These are phyloP conservation scores for Chlorella sorokiniana DNA, from an alignment of 139 green algal genomes.

Conservation along the genomic window DNA sequence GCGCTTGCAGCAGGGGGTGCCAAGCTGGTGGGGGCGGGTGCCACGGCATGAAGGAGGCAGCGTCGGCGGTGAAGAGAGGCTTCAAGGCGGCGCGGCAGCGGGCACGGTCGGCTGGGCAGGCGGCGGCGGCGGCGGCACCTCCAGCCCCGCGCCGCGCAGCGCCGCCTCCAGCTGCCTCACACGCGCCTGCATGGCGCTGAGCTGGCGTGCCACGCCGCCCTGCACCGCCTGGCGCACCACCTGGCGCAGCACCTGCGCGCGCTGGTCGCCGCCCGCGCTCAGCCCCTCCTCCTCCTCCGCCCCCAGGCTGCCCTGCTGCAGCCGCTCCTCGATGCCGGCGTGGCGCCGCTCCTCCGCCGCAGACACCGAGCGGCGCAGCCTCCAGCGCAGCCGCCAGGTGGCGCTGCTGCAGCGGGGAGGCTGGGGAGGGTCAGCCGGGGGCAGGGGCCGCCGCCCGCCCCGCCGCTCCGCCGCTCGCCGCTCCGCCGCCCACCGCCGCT, in stretches of 20 bases:
- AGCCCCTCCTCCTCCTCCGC: background rate
- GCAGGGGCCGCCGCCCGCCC: too few relatives aligned
- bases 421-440: background rate
- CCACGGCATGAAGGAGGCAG: background rate
- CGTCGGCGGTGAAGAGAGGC: background rate
- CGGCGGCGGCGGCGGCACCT: slow-evolving; percentile 26
- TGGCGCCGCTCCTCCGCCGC: slow-evolving; percentile 4
- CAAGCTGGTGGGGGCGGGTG: too few relatives aligned
- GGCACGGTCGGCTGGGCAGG: background rate
- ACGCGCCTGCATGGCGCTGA: slow-evolving; percentile 5
- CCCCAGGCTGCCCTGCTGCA: slow-evolving; percentile 29
- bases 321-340: slow-evolving; percentile 4
- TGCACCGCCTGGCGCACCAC: background rate
- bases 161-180: slow-evolving; percentile 31
- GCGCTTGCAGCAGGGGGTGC: too few relatives aligned
- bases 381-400: slow-evolving; percentile 31
- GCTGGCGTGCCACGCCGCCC: background rate
- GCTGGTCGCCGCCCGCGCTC: background rate
- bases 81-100: background rate
- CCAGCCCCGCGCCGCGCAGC: background rate
- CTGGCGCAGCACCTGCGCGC: slow-evolving; percentile 5
- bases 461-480: background rate
- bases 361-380: slow-evolving; percentile 30
- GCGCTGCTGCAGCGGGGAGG: slow-evolving; percentile 3
- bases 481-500: background rate